phyloP scores from a whole-genome alignment of 768 basidiomycete genomes.

The Cystofilobasidium capitatum region DNA sequence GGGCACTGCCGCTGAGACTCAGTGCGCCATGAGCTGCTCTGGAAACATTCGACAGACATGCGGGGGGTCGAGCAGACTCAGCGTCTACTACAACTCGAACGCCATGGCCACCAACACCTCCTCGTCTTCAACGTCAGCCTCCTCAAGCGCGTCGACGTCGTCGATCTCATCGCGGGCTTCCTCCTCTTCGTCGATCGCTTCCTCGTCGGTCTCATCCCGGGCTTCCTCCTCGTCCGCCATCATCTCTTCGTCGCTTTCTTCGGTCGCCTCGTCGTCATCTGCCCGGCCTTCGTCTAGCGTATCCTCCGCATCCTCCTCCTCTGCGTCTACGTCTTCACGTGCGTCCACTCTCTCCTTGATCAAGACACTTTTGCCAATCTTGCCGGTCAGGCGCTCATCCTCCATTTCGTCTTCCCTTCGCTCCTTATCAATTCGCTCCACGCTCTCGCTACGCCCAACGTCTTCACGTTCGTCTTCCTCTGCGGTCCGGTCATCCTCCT shows the following conservation, averaged over 20 bases:
- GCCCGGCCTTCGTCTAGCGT: too few species aligned
- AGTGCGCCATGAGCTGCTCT: background rate
- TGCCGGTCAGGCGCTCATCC: too few species aligned
- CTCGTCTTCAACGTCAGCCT: conserved; percentile 12
- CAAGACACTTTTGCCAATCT: too few species aligned
- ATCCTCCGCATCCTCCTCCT: too few species aligned
- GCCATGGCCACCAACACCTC: background rate
- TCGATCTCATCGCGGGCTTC: conserved; percentile 1
- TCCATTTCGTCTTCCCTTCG: too few species aligned
- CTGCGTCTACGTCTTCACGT: too few species aligned
- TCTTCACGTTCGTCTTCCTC: too few species aligned
- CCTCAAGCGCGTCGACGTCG: background rate
- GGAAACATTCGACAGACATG: background rate
- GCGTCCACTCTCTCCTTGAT: too few species aligned
- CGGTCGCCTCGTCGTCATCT: too few species aligned
- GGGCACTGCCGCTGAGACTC: background rate
- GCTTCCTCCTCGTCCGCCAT: background rate
- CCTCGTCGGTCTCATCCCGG: conserved; percentile 2
- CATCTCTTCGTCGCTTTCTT: too few species aligned
- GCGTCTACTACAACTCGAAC: background rate
- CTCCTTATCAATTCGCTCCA: too few species aligned
- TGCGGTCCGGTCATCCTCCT: background rate
- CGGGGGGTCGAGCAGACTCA: background rate
- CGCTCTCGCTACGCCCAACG: too few species aligned
- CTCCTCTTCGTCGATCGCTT: conserved; percentile 3